Percentiles rank a stretch among this genome's conserved stretches.
These are phyloP conservation scores for Gossypium thurberi DNA, from an alignment of 345 rosid species.

Conservation along the genomic window DNA sequence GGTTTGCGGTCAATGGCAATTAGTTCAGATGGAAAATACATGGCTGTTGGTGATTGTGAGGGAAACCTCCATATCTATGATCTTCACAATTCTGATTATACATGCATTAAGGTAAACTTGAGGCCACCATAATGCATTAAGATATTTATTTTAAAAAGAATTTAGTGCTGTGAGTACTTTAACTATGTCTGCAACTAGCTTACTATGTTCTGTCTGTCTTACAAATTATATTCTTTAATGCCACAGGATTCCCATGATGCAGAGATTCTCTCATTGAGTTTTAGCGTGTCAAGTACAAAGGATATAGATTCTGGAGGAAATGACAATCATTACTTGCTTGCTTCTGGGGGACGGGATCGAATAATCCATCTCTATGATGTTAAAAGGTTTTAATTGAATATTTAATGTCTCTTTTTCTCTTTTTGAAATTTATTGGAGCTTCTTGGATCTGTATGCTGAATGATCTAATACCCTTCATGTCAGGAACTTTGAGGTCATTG, in stretches of 20 bases:
- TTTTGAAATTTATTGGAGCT: slow-evolving; percentile 16
- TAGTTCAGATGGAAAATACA: slow-evolving; percentile 70
- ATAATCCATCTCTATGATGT: slow-evolving; percentile 65
- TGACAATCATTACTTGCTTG: slow-evolving; percentile 51
- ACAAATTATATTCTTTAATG: slow-evolving; percentile 14
- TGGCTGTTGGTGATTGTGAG: slow-evolving; percentile 75
- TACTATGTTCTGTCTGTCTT: slow-evolving; percentile 5
- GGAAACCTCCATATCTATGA: slow-evolving; percentile 84
- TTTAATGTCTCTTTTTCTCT: neutral
- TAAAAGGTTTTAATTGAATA: slow-evolving; percentile 41
- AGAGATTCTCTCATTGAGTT: slow-evolving; percentile 74
- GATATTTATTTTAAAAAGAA: slow-evolving; percentile 8
- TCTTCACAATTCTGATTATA: slow-evolving; percentile 54
- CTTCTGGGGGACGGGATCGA: slow-evolving; percentile 69
- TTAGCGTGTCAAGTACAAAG: slow-evolving; percentile 42
- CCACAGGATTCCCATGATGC: slow-evolving; percentile 63
- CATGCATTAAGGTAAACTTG: slow-evolving; percentile 47
- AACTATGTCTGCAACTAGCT: slow-evolving; percentile 4
- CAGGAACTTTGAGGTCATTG: slow-evolving; percentile 71
- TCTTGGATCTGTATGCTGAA: slow-evolving; percentile 15
- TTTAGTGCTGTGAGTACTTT: neutral
- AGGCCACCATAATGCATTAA: slow-evolving; percentile 2
- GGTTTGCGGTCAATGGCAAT: slow-evolving; percentile 71
- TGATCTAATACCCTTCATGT: slow-evolving; percentile 15
- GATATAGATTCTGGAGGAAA: slow-evolving; percentile 27